Evolutionary conservation across 441 rosid species (phyloP).

Genomic region (Erodium chrysanthum): DNA sequence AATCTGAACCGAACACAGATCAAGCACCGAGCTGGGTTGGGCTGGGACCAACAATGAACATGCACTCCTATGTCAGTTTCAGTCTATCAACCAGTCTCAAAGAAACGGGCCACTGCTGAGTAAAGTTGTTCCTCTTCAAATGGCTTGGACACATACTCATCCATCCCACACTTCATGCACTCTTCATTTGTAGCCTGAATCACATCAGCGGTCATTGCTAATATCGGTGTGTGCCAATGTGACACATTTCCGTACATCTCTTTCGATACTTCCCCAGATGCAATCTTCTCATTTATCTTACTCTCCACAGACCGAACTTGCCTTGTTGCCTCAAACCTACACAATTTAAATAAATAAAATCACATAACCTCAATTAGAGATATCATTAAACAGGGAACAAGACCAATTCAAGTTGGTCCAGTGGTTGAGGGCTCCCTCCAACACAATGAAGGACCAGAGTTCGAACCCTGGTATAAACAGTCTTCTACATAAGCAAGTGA

Average conservation of each 20-base stretch:
- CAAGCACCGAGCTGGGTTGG: conserved; percentile 13
- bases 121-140: conserved; percentile 82
- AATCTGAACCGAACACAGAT: conserved; percentile 15
- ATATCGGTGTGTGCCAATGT: conserved; percentile 65
- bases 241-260: conserved; percentile 33
- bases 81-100: conserved; percentile 34
- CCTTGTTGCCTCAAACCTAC: conserved; percentile 80
- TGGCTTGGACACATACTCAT: conserved; percentile 77
- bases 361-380: conserved; percentile 4
- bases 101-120: conserved; percentile 62
- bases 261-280: conserved; percentile 35
- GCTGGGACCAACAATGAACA: conserved; percentile 12
- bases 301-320: conserved; percentile 52
- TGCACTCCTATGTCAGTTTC: conserved; percentile 11
- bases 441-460: too few relatives aligned
- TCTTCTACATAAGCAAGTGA: too few relatives aligned
- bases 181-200: conserved; percentile 68
- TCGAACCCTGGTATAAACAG: too few relatives aligned
- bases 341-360: conserved; percentile 6
- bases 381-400: background rate
- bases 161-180: conserved; percentile 81
- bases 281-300: conserved; percentile 44
- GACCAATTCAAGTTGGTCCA: too few relatives aligned
- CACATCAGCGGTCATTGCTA: conserved; percentile 97
- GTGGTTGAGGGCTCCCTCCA: too few relatives aligned